Conservation (phyloP, 768 basidiomycete species). For the Glaciozyma antarctica region DNA sequence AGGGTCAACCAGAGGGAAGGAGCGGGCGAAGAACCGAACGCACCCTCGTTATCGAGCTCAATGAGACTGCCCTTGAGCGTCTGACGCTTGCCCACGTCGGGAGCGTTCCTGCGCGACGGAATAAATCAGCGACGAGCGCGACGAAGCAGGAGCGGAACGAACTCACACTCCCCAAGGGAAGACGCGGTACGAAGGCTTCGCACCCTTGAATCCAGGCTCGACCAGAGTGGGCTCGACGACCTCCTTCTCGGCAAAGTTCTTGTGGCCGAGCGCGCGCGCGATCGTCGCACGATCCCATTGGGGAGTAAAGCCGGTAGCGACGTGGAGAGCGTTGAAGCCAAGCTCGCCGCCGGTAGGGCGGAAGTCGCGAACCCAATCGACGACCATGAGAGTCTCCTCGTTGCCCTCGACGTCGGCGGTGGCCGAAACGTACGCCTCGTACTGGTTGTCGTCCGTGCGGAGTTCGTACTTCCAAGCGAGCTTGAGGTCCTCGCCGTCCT, state of each 20-base stretch:
- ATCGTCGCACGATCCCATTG: not conserved
- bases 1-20: not conserved
- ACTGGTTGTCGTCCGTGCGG: conserved; percentile 93
- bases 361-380: conserved; percentile 88
- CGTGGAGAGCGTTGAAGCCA: conserved; percentile 31
- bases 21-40: conserved; percentile 33
- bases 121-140: not conserved
- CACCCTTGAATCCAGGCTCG: not conserved
- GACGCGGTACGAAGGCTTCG: conserved; percentile 36
- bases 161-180: conserved; percentile 39
- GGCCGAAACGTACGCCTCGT: conserved; percentile 77
- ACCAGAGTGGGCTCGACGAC: not conserved
- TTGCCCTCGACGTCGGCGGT: conserved; percentile 50
- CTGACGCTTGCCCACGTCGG: conserved; percentile 27
- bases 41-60: conserved; percentile 56
- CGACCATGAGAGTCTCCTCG: conserved; percentile 54
- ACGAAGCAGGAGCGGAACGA: not conserved
- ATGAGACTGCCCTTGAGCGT: conserved; percentile 21
- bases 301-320: not conserved
- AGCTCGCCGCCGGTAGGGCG: conserved; percentile 28
- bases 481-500: conserved; percentile 60
- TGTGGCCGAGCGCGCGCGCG: not conserved
- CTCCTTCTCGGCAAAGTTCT: not conserved
- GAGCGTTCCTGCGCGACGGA: conserved; percentile 22
- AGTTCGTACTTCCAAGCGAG: conserved; percentile 90